Percentiles rank a stretch among this genome's conserved stretches.
Conservation (phyloP, 2,329 filamentous ascomycete species). For the Trichocomaceae sp. region DNA sequence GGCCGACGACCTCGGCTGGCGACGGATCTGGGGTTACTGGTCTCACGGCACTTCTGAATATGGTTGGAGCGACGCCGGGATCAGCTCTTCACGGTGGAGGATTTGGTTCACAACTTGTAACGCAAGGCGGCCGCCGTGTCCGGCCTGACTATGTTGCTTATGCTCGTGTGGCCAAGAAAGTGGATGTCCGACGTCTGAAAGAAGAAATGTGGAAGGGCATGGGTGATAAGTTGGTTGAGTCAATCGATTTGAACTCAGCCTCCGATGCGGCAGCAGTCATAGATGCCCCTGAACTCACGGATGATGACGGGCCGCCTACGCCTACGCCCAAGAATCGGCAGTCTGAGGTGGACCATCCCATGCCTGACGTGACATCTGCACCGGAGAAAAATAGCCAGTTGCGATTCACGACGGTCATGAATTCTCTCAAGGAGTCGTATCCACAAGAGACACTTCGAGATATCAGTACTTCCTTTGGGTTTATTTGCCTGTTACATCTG, state of each 20-base stretch:
- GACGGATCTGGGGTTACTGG: constrained; percentile 32
- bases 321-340: constrained; percentile 28
- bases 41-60: constrained; percentile 34
- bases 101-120: constrained; percentile 57
- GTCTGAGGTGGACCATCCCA: constrained; percentile 22
- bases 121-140: constrained; percentile 51
- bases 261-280: constrained; percentile 23
- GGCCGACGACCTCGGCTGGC: constrained; percentile 25
- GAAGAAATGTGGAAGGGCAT: constrained; percentile 61
- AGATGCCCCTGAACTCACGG: constrained; percentile 13
- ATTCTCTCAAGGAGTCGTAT: constrained; percentile 78
- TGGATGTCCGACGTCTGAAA: constrained; percentile 58
- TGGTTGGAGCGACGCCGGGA: constrained; percentile 37
- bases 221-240: constrained; percentile 40
- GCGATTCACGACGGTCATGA: constrained; percentile 89
- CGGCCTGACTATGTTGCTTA: constrained; percentile 62
- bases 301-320: constrained; percentile 19
- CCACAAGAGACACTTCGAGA: constrained; percentile 80
- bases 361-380: constrained; percentile 22
- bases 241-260: constrained; percentile 28
- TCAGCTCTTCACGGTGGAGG: constrained; percentile 44
- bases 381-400: constrained; percentile 50
- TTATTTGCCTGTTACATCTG: constrained; percentile 79
- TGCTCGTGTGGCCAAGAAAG: constrained; percentile 60
- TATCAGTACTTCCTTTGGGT: constrained; percentile 88